Evolutionary conservation across 2,329 filamentous ascomycete genomes (phyloP), one percentile per base, ranked within the genome.

Genomic region (Cytospora mali): DNA sequence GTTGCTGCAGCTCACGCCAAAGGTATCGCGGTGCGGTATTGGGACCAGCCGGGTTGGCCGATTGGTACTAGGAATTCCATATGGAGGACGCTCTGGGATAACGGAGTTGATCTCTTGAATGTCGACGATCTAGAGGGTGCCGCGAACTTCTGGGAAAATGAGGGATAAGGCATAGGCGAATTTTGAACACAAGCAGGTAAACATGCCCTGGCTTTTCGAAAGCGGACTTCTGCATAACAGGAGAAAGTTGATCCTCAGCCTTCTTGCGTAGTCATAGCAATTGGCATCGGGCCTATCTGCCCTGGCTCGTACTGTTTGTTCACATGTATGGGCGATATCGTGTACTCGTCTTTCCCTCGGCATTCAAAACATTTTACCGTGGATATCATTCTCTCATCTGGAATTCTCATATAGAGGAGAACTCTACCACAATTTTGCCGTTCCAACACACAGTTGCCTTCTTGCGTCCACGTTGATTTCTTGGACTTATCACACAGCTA

Each of bases 41-140:
- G 86, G 86, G 83, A 86, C 58, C 81, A 83, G 66, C 87, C 87
- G 0, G 75, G 75, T 2, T 89, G 80, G 76, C 86, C 85, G 0
- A 73, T 88, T 29, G 78, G 81, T n/a, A 82, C 79, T 25, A 74
- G 87, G 27, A 84, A 88, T 70, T 75, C 77, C 11, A 73, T 87
- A 5, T 89, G 87, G 87, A 75, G 80, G 66, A 79, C 76, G 6
- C 71, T 89, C 64, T 77, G 81, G 67, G 76, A 81, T 56, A 83
- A 83, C 62, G 85, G 85, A 0, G 84, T 85, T n/a, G 82, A 82
- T 62, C 70, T 89, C 62, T 68, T 90, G 56, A 89, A 88, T 72
- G 86, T 83, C 0, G 87, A 89, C 77, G 86, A 89, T 74, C 67
- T 89, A 56, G 76, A 80, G 64, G 85, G 73, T 23, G 80, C 76